These are phyloP conservation scores for Dendrobium catenatum DNA, from an alignment of 106 monocot genomes.

Conservation along the genomic window DNA sequence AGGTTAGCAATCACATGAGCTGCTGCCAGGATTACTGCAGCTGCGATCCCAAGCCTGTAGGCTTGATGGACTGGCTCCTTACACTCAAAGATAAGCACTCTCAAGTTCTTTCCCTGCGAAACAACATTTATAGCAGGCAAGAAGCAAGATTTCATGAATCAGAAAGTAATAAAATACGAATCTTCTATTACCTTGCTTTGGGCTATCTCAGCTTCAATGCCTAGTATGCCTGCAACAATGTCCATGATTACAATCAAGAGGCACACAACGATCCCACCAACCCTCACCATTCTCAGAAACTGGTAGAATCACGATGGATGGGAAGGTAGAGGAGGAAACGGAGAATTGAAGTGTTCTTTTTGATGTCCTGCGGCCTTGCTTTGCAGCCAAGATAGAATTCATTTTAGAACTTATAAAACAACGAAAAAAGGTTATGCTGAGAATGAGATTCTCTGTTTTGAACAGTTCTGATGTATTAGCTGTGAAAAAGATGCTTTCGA, in stretches of 20 bases:
- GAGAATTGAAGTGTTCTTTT: not conserved
- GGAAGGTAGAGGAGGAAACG: not conserved
- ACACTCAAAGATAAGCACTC: conserved; percentile 61
- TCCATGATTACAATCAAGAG: conserved; percentile 58
- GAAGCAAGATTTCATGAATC: too few species aligned
- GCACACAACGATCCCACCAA: conserved; percentile 35
- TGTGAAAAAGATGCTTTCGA: not conserved
- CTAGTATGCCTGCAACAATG: conserved; percentile 52
- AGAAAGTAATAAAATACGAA: too few species aligned
- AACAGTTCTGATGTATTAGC: not conserved
- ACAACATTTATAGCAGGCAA: not conserved
- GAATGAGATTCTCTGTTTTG: conserved; percentile 6
- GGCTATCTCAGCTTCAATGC: conserved; percentile 61
- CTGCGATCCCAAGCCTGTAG: conserved; percentile 55
- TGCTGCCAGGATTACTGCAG: conserved; percentile 51
- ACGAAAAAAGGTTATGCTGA: not conserved
- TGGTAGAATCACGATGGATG: too few species aligned
- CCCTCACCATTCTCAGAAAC: conserved; percentile 28
- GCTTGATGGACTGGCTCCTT: conserved; percentile 57
- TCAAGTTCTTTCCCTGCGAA: conserved; percentile 54
- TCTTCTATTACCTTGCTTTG: conserved; percentile 43
- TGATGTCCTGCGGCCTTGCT: not conserved
- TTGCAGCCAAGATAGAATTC: not conserved
- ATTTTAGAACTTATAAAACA: not conserved
- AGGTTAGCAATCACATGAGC: conserved; percentile 62